Evolutionary conservation across 2,329 filamentous ascomycete genomes (phyloP).

Genomic region (Colletotrichum sidae): DNA sequence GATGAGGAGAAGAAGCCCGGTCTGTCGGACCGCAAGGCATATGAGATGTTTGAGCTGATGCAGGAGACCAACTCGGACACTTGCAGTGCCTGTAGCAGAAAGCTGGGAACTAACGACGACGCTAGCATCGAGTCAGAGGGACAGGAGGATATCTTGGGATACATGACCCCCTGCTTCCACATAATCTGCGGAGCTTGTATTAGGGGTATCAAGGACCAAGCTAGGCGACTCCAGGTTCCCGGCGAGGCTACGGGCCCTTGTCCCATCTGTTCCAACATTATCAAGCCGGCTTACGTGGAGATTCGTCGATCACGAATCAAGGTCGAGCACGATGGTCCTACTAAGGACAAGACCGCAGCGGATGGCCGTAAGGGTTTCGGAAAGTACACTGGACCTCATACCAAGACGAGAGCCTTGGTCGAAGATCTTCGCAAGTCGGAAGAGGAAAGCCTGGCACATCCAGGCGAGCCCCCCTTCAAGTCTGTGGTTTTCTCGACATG

Average conservation of each 20-base stretch:
- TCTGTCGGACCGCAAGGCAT: slow-evolving; percentile 78
- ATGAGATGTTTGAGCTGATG: slow-evolving; percentile 87
- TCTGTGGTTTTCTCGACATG: slow-evolving; percentile 97
- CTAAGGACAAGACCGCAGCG: slow-evolving; percentile 44
- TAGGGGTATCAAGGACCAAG: slow-evolving; percentile 65
- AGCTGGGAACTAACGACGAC: slow-evolving; percentile 67
- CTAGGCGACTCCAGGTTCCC: slow-evolving; percentile 52
- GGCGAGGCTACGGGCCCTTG: slow-evolving; percentile 66
- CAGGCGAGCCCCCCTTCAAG: slow-evolving; percentile 81
- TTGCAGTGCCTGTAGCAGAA: slow-evolving; percentile 77
- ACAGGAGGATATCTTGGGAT: slow-evolving; percentile 75
- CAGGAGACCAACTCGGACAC: slow-evolving; percentile 81
- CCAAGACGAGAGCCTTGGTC: slow-evolving; percentile 87
- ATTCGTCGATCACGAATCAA: slow-evolving; percentile 73
- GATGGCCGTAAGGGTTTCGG: slow-evolving; percentile 57
- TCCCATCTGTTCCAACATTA: slow-evolving; percentile 73
- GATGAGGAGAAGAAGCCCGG: slow-evolving; percentile 67
- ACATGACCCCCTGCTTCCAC: slow-evolving; percentile 90
- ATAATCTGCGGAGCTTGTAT: slow-evolving; percentile 84
- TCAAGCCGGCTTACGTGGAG: slow-evolving; percentile 73
- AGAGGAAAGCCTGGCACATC: slow-evolving; percentile 69
- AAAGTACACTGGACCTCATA: slow-evolving; percentile 86
- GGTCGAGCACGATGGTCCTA: slow-evolving; percentile 66
- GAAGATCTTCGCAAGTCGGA: slow-evolving; percentile 77
- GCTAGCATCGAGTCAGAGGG: slow-evolving; percentile 69